Base-by-base conservation (phyloP, 140 eudicot genomes). In the Erigeron philadelphicus region DNA sequence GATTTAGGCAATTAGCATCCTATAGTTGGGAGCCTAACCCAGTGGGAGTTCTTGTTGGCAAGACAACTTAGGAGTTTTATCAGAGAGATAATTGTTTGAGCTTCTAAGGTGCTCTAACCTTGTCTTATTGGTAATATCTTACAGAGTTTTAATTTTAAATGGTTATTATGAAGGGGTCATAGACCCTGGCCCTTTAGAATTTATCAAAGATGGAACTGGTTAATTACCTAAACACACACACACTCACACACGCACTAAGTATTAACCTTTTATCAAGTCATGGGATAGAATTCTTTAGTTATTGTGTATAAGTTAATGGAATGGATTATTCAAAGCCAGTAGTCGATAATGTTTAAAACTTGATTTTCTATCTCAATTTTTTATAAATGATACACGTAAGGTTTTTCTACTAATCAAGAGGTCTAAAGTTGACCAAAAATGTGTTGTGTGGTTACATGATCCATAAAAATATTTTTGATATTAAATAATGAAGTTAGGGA, bases 1-100 rank as follows among this genome's bases (percentile, higher is more conserved):
- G 64, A 59, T 23, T 61, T 61, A 31, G 66, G 38, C 38, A 31
- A 31, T 31, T 38, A 31, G 66, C 66, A 61, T 61, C 11, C 66
- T 19, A 11, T 38, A 13, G 16, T 13, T 60, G 66, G 66, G 66
- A 13, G 57, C 21, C 57, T 50, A 50, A 50, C 21, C 54, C 57
- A 50, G 13, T 2, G 57, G 57, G 57, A 2, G 9, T 50, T 18
- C 19, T 4, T 50, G 57, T 50, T 50, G 57, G 57, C 16, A 50
- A 50, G 15, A 11, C 16, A 7, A 50, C 6, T 2, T 50, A 17
- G 9, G 57, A 6, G n/a, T 12, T 50, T 9, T 50, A 6, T 18
- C 16, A 50, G 19, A 50, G 57, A 50, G 57, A 50, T 50, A 2
- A 7, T 50, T 18, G 21, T 13, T 50, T 18, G 19, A 50, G 9